Evolutionary conservation across 2,329 filamentous ascomycete species (phyloP).

Genomic region (Endoconidiophora laricicola): DNA sequence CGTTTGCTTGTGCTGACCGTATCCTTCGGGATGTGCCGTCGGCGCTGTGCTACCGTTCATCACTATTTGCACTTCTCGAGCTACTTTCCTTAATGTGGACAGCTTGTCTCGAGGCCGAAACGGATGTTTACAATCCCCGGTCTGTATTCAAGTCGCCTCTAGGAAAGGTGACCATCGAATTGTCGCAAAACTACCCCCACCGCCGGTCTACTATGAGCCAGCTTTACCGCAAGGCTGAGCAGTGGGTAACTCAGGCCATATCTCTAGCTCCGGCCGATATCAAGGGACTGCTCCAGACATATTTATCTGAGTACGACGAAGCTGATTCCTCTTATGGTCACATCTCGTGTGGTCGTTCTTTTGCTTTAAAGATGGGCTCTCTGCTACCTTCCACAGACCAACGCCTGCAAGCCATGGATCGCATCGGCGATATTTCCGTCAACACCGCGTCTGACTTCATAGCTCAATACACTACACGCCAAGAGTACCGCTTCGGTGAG

Average conservation of each 20-base stretch:
- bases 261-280: constrained; percentile 80
- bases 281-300: constrained; percentile 89
- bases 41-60: constrained; percentile 73
- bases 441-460: constrained; percentile 94
- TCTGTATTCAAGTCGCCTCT: constrained; percentile 63
- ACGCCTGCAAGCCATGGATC: constrained; percentile 65
- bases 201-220: constrained; percentile 63
- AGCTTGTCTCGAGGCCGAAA: constrained; percentile 84
- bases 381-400: constrained; percentile 75
- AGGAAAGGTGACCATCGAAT: constrained; percentile 64
- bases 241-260: constrained; percentile 67
- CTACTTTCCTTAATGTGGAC: constrained; percentile 88
- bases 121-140: constrained; percentile 79
- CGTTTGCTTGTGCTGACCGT: constrained; percentile 65
- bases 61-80: constrained; percentile 83
- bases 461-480: constrained; percentile 89
- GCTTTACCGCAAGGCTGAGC: constrained; percentile 58
- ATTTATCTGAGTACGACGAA: constrained; percentile 87
- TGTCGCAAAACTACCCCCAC: constrained; percentile 86
- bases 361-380: constrained; percentile 83
- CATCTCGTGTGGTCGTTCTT: constrained; percentile 80
- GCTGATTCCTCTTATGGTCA: constrained; percentile 71
- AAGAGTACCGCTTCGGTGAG: constrained; percentile 85
- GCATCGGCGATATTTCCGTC: constrained; percentile 54
- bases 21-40: constrained; percentile 78